Evolutionary conservation across 2,329 filamentous ascomycete genomes (phyloP).

Genomic region (Daldinia sp.): DNA sequence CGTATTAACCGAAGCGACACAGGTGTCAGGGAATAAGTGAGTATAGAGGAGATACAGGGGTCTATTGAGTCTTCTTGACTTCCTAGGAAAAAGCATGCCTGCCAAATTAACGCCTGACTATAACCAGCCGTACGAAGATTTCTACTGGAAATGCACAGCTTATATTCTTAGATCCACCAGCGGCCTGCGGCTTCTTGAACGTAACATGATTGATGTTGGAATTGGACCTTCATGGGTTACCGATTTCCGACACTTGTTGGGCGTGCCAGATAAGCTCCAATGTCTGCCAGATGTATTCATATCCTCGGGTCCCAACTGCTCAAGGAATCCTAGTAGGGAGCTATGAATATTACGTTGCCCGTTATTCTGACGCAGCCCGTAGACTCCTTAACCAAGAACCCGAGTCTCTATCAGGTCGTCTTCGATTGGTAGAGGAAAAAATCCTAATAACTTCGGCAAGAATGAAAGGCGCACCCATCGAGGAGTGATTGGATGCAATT

Average conservation of each 20-base stretch:
- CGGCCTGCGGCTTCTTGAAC: background rate
- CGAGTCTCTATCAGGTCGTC: background rate
- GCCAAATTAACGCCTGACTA: background rate
- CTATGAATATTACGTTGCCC: background rate
- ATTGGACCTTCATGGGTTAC: background rate
- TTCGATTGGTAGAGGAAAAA: background rate
- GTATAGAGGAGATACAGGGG: no score
- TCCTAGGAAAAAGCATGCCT: background rate
- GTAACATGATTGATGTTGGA: background rate
- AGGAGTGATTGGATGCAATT: background rate
- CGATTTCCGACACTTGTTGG: background rate
- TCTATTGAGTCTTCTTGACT: background rate
- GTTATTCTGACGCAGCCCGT: background rate
- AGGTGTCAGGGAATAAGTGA: background rate
- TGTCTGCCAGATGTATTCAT: background rate
- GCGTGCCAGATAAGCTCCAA: background rate
- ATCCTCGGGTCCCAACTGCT: background rate
- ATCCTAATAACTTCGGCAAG: background rate
- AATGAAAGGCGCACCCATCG: background rate
- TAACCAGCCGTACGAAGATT: background rate
- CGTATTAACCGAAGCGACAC: background rate
- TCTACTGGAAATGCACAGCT: conserved; percentile 1
- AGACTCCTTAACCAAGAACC: background rate
- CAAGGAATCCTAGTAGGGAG: background rate
- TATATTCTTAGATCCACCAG: background rate